phyloP scores from a whole-genome alignment of 2,329 filamentous ascomycete genomes.

The Penicillium sp. region DNA sequence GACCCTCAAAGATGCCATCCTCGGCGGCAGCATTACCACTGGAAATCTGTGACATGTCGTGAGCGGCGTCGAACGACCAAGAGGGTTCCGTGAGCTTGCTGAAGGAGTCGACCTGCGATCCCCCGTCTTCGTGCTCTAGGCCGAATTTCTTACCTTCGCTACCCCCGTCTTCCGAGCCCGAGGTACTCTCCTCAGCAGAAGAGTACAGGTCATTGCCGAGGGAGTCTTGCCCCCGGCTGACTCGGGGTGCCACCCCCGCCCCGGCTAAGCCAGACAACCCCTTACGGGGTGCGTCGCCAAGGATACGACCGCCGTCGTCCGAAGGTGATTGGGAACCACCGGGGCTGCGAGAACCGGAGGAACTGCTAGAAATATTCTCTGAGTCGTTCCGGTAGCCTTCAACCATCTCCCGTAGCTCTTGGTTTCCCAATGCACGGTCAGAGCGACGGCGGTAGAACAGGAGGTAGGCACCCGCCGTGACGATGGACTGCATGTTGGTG shows the following conservation, averaged over 20 bases:
- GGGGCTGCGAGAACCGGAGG: conserved; percentile 34
- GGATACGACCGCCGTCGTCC: conserved; percentile 84
- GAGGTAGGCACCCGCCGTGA: conserved; percentile 80
- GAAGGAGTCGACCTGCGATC: conserved; percentile 22
- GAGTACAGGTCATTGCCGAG: conserved; percentile 32
- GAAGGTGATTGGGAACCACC: conserved; percentile 46
- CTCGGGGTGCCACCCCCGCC: conserved; percentile 72
- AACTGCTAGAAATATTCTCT: conserved; percentile 47
- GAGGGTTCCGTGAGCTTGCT: conserved; percentile 27
- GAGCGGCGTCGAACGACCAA: conserved; percentile 41
- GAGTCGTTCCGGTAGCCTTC: conserved; percentile 57
- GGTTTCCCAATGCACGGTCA: conserved; percentile 71
- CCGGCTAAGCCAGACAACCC: conserved; percentile 81
- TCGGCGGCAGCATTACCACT: conserved; percentile 24
- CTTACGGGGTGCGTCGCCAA: conserved; percentile 83
- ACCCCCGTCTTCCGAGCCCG: conserved; percentile 11
- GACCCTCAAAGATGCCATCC: conserved; percentile 32
- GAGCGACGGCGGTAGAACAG: conserved; percentile 93
- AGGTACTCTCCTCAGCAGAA: conserved; percentile 23
- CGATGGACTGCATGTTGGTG: conserved; percentile 59
- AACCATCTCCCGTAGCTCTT: conserved; percentile 68
- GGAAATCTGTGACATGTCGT: conserved; percentile 31
- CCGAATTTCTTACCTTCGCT: conserved; percentile 36
- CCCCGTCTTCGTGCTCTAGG: conserved; percentile 24
- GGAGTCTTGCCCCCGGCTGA: conserved; percentile 48